Percentiles rank a stretch among this genome's conserved stretches.
Evolutionary conservation across 495 filamentous ascomycete genomes (phyloP).

Genomic region (Clohesyomyces aquaticus): DNA sequence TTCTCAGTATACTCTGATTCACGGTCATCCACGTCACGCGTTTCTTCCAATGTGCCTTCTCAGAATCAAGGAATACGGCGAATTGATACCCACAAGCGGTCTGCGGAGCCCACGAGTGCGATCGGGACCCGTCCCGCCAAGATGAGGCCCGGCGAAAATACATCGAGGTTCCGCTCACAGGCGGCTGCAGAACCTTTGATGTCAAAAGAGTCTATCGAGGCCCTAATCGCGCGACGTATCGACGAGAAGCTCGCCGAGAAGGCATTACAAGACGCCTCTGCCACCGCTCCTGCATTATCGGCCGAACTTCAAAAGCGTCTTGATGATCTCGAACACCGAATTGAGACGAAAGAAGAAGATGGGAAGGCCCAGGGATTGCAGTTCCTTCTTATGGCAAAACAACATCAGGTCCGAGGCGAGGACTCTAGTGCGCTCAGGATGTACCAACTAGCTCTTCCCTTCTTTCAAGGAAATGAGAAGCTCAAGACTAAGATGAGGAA

Average conservation of each 20-base stretch:
- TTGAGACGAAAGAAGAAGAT: conserved; percentile 74
- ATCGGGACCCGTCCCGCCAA: conserved; percentile 37
- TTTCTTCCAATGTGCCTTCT: conserved; percentile 42
- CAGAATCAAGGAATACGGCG: conserved; percentile 48
- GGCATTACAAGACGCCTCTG: conserved; percentile 49
- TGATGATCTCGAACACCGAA: conserved; percentile 80
- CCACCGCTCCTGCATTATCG: conserved; percentile 59
- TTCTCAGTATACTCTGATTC: conserved; percentile 84
- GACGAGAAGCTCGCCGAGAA: conserved; percentile 81
- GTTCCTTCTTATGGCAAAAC: conserved; percentile 85
- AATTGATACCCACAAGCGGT: conserved; percentile 44
- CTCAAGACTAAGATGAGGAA: conserved; percentile 74
- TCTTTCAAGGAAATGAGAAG: conserved; percentile 86
- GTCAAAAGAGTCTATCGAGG: conserved; percentile 80
- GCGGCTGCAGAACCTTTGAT: conserved; percentile 48
- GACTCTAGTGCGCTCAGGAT: conserved; percentile 77
- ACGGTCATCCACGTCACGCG: conserved; percentile 51
- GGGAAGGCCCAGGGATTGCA: conserved; percentile 73
- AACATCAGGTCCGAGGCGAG: conserved; percentile 82
- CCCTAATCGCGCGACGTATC: conserved; percentile 88
- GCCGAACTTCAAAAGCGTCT: conserved; percentile 80
- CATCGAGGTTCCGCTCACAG: conserved; percentile 35
- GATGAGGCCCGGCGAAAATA: conserved; percentile 41
- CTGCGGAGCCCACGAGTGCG: conserved; percentile 26
- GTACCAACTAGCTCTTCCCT: conserved; percentile 81